These are phyloP conservation scores for Plenodomus biglobosus DNA, from an alignment of 2,329 filamentous ascomycete genomes.

Conservation along the genomic window DNA sequence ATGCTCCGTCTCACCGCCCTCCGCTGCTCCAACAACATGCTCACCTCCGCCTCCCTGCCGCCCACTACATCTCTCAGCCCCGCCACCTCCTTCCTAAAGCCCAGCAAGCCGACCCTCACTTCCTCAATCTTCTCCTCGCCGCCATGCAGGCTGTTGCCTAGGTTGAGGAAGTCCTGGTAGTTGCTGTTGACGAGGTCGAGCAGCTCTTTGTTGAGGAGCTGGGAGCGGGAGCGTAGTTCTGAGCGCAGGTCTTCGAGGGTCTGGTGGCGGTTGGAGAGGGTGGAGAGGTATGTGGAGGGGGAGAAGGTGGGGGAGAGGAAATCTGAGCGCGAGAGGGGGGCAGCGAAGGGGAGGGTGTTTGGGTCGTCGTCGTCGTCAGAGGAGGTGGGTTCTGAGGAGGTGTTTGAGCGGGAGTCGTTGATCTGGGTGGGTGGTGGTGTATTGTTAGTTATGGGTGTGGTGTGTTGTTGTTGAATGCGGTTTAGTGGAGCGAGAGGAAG, in stretches of 20 bases:
- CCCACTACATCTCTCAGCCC: constrained; percentile 68
- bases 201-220: constrained; percentile 79
- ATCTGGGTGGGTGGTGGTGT: background rate
- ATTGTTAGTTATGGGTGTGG: constrained; percentile 1
- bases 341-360: constrained; percentile 79
- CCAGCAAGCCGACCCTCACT: constrained; percentile 80
- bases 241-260: constrained; percentile 89
- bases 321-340: constrained; percentile 76
- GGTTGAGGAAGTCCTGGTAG: constrained; percentile 84
- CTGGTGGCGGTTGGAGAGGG: constrained; percentile 83
- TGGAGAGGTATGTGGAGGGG: constrained; percentile 78
- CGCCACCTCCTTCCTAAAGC: constrained; percentile 80
- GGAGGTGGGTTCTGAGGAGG: constrained; percentile 6
- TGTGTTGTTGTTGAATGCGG: too few relatives aligned
- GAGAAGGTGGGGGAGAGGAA: constrained; percentile 78
- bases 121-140: constrained; percentile 92
- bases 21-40: constrained; percentile 66
- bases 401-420: constrained; percentile 18
- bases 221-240: constrained; percentile 79
- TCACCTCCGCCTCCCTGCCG: constrained; percentile 64
- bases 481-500: background rate
- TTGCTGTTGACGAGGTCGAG: constrained; percentile 94
- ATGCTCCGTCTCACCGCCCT: constrained; percentile 67
- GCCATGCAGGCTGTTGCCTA: constrained; percentile 78
- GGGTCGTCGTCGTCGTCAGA: constrained; percentile 61